phyloP scores from a whole-genome alignment of 441 rosid genomes.

The Euphorbia schlechtendalii region DNA sequence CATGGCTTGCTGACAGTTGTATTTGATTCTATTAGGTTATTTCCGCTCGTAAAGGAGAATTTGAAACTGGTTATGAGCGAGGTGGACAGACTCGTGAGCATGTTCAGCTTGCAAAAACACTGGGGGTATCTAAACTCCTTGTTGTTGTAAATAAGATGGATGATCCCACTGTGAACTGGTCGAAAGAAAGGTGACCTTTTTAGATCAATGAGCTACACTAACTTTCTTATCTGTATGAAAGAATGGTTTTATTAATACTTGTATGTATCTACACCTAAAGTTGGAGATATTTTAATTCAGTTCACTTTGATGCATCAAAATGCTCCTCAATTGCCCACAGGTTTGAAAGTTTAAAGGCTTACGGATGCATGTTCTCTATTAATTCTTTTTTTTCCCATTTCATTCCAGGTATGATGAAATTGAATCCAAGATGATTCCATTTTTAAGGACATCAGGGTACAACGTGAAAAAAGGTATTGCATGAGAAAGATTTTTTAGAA shows the following conservation, averaged over 20 bases:
- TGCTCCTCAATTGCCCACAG: neutral
- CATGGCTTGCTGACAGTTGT: conserved; percentile 2
- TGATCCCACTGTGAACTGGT: conserved; percentile 82
- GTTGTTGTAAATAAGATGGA: conserved; percentile 97
- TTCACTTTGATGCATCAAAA: neutral
- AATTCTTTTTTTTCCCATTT: conserved; percentile 1
- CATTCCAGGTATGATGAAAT: conserved; percentile 62
- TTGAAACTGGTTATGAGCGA: conserved; percentile 94
- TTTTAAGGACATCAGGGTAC: conserved; percentile 77
- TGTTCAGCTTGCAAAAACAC: conserved; percentile 91
- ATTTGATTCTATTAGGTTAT: conserved; percentile 50
- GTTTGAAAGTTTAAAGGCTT: too few species aligned
- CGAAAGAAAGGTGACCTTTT: conserved; percentile 62
- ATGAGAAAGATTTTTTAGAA: neutral
- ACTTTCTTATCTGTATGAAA: neutral
- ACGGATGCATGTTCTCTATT: conserved; percentile 14
- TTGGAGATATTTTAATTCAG: neutral
- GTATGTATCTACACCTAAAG: neutral
- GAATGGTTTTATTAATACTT: neutral
- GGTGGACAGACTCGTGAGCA: conserved; percentile 99
- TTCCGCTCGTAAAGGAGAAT: conserved; percentile 93
- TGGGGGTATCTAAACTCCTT: conserved; percentile 86
- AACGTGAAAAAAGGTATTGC: conserved; percentile 93
- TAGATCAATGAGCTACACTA: neutral
- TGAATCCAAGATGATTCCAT: conserved; percentile 72